Percentiles rank a stretch among this genome's conserved stretches.
phyloP scores from a whole-genome alignment of 306 rosid species.

The Citrullus colocynthis region DNA sequence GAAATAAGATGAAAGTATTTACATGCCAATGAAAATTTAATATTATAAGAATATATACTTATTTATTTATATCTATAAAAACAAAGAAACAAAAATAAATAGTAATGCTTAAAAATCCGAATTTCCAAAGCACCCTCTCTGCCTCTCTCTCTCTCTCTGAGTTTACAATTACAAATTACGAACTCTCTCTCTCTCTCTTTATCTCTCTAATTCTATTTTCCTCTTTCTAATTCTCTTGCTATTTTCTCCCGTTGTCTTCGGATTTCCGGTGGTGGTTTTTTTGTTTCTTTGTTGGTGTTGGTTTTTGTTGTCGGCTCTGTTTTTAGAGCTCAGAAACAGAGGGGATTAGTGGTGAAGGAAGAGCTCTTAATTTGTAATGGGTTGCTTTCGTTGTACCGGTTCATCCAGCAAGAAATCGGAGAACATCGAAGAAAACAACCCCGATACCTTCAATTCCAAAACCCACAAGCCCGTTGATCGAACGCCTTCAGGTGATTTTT shows the following conservation, averaged over 20 bases:
- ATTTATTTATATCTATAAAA: too few relatives aligned
- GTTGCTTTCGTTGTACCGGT: conserved; percentile 53
- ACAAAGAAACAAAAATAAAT: not conserved
- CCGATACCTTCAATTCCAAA: conserved; percentile 8
- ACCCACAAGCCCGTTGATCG: conserved; percentile 24
- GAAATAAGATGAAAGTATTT: too few relatives aligned
- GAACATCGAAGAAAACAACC: not conserved
- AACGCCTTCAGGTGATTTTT: conserved; percentile 25
- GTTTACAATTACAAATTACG: not conserved
- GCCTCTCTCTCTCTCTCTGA: not conserved
- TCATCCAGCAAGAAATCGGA: conserved; percentile 29
- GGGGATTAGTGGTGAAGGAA: not conserved
- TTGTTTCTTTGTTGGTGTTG: not conserved
- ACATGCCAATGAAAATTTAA: too few relatives aligned
- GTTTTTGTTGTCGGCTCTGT: conserved; percentile 16
- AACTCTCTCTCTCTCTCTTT: not conserved
- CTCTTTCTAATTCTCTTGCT: not conserved
- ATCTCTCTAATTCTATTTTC: not conserved
- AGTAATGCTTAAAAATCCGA: not conserved
- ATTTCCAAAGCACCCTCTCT: not conserved
- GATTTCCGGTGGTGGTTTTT: conserved; percentile 7
- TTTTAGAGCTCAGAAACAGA: conserved; percentile 14
- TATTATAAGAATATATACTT: too few relatives aligned
- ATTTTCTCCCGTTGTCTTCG: conserved; percentile 6
- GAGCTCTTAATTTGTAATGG: conserved; percentile 25